Percentiles rank a stretch among this genome's conserved stretches.
phyloP scores from a whole-genome alignment of 2,329 filamentous ascomycete species.

The Xylariaceae sp. region DNA sequence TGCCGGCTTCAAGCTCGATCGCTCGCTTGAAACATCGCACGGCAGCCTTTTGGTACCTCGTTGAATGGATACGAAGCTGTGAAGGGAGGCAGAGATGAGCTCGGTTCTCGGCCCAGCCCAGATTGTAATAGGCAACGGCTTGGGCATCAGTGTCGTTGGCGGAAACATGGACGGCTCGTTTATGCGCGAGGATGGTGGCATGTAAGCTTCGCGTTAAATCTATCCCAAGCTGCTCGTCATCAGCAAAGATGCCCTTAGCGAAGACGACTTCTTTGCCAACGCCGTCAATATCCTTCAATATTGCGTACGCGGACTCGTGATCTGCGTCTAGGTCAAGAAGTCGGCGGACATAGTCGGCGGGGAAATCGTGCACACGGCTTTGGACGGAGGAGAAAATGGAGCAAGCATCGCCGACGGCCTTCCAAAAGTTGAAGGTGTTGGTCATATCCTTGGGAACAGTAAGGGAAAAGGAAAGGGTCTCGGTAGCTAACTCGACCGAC shows the following conservation, averaged over 20 bases:
- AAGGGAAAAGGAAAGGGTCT: conserved; percentile 69
- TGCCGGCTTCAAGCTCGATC: conserved; percentile 93
- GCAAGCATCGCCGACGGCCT: conserved; percentile 85
- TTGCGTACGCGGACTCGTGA: conserved; percentile 56
- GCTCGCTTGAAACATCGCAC: conserved; percentile 92
- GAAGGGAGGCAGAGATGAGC: conserved; percentile 69
- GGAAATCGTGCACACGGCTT: conserved; percentile 65
- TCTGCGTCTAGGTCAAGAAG: conserved; percentile 61
- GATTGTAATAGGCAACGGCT: conserved; percentile 94
- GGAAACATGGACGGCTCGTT: conserved; percentile 77
- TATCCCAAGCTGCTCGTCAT: conserved; percentile 51
- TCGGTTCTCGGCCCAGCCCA: conserved; percentile 90
- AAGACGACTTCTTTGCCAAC: conserved; percentile 50
- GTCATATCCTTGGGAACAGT: conserved; percentile 62
- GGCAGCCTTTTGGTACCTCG: conserved; percentile 75
- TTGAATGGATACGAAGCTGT: conserved; percentile 57
- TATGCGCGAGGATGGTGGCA: conserved; percentile 81
- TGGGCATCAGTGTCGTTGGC: conserved; percentile 80
- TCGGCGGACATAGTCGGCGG: conserved; percentile 56
- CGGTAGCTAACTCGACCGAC: conserved; percentile 69
- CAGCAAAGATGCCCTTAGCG: conserved; percentile 47
- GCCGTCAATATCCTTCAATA: conserved; percentile 71
- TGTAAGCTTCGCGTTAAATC: conserved; percentile 65
- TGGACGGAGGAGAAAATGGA: conserved; percentile 81
- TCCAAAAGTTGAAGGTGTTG: conserved; percentile 93